Conservation (phyloP, 2,329 filamentous ascomycete genomes). For the Aspergillaceae sp. region DNA sequence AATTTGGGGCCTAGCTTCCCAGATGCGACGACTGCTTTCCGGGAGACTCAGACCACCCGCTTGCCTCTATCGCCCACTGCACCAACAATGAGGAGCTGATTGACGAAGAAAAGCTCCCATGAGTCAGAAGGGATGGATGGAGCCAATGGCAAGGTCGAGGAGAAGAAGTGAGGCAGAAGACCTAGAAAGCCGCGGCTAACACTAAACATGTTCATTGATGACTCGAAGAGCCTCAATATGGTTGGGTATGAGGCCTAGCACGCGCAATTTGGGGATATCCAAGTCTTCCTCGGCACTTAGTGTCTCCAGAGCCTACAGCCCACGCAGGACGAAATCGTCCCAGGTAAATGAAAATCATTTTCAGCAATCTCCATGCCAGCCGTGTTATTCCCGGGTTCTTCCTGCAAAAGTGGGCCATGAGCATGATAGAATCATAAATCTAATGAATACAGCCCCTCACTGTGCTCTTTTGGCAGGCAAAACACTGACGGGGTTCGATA, state of each 20-base stretch:
- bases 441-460: no score
- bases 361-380: background rate
- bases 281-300: background rate
- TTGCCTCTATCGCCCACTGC: no score
- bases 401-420: background rate
- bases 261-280: constrained; percentile 3
- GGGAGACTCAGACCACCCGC: no score
- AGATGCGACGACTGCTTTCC: no score
- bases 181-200: constrained; percentile 8
- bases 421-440: no score
- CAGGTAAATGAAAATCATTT: background rate
- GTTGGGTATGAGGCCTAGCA: constrained; percentile 4
- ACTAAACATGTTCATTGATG: constrained; percentile 4
- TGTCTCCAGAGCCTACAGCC: background rate
- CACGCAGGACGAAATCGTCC: background rate
- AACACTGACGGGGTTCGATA: no score
- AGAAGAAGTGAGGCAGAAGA: background rate
- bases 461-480: no score
- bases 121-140: no score
- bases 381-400: background rate
- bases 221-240: constrained; percentile 4
- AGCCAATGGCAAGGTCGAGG: no score
- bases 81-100: no score
- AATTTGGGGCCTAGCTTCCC: no score
- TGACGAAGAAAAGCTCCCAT: no score